Conservation (phyloP, 768 basidiomycete genomes). For the Candolleomyces eurysporus region DNA sequence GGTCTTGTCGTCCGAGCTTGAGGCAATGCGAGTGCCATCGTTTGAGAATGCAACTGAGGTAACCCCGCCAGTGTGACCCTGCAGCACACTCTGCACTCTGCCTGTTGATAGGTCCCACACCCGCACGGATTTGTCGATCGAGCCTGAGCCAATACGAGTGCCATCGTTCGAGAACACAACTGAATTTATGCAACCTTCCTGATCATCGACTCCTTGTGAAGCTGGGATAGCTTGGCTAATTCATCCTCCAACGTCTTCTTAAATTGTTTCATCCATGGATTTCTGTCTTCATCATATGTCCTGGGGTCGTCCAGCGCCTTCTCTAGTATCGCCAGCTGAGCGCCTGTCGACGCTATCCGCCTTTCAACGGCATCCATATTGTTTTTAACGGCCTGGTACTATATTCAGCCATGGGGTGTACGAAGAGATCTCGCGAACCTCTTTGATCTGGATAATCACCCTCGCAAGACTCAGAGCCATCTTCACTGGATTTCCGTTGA, state of each 20-base stretch:
- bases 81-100: too few relatives aligned
- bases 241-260: not conserved
- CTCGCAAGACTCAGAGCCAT: not conserved
- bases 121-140: too few relatives aligned
- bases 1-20: too few relatives aligned
- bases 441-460: not conserved
- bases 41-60: too few relatives aligned
- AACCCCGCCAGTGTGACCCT: too few relatives aligned
- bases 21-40: too few relatives aligned
- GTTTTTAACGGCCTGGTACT: not conserved
- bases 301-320: not conserved
- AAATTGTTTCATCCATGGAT: not conserved
- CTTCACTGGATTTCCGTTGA: slow-evolving; percentile 3
- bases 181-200: not conserved
- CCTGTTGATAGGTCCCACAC: too few relatives aligned
- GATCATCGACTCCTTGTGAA: not conserved
- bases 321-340: not conserved
- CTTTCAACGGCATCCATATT: not conserved
- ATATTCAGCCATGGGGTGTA: too few relatives aligned
- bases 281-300: not conserved
- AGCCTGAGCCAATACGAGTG: too few relatives aligned
- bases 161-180: too few relatives aligned
- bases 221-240: not conserved
- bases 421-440: not conserved
- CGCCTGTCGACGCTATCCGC: not conserved